phyloP scores from a whole-genome alignment of 176 grass and related monocot genomes.

The Cenchrus purpureus region DNA sequence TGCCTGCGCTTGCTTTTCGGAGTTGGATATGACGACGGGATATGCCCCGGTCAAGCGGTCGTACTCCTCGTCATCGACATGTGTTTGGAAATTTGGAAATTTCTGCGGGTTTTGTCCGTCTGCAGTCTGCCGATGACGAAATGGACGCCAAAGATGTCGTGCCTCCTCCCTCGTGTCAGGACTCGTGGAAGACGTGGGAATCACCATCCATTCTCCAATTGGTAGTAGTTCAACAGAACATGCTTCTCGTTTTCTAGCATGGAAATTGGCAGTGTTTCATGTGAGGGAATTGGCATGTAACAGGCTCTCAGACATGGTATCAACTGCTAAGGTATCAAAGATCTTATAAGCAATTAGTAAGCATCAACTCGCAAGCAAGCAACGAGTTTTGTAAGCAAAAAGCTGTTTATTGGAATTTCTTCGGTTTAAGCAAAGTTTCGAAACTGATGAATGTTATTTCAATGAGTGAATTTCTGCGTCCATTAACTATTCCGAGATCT shows the following conservation, averaged over 20 bases:
- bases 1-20: not conserved
- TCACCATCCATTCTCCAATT: not conserved
- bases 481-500: too few relatives aligned
- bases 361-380: not conserved
- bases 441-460: too few relatives aligned
- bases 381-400: not conserved
- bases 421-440: not conserved
- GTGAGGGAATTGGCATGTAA: not conserved
- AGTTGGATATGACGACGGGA: conserved; percentile 6
- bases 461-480: too few relatives aligned
- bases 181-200: not conserved
- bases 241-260: not conserved
- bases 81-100: conserved; percentile 49
- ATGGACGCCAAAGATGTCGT: conserved; percentile 7
- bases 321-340: not conserved
- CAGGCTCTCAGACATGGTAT: not conserved
- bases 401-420: not conserved
- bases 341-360: not conserved
- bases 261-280: not conserved
- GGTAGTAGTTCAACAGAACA: not conserved
- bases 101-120: too few relatives aligned
- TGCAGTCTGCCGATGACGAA: not conserved
- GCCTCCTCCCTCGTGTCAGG: not conserved
- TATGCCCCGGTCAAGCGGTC: conserved; percentile 29
- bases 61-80: conserved; percentile 32